These are phyloP conservation scores for Quercus agrifolia DNA, from an alignment of 306 rosid genomes.

Conservation along the genomic window DNA sequence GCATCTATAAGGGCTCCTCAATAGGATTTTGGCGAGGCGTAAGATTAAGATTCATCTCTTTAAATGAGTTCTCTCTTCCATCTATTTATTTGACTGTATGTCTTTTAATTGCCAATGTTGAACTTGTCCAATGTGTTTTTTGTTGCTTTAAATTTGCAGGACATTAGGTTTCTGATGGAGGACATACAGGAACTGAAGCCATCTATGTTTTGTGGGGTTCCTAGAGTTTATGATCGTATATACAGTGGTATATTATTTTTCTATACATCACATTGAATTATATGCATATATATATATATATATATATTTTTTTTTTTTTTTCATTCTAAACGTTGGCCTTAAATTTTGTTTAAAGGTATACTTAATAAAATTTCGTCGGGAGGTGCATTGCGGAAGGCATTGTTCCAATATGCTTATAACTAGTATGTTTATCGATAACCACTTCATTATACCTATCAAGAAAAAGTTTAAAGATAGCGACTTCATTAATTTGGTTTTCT, in stretches of 20 bases:
- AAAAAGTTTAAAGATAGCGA: constrained; percentile 10
- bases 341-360: constrained; percentile 46
- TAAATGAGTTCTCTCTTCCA: background rate
- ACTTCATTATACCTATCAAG: background rate
- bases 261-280: background rate
- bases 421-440: constrained; percentile 45
- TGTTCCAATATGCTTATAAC: constrained; percentile 77
- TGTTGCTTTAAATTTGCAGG: constrained; percentile 46
- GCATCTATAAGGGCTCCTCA: constrained; percentile 74
- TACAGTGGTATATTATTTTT: constrained; percentile 40
- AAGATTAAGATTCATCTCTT: constrained; percentile 27
- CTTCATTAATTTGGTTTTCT: constrained; percentile 6
- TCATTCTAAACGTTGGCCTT: constrained; percentile 11
- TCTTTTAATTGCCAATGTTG: background rate
- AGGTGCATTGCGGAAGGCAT: constrained; percentile 50
- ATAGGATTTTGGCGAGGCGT: constrained; percentile 92
- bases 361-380: constrained; percentile 60
- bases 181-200: constrained; percentile 80
- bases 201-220: constrained; percentile 81
- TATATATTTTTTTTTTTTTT: background rate
- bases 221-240: constrained; percentile 83
- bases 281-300: background rate
- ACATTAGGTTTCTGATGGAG: constrained; percentile 75
- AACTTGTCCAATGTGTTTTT: background rate
- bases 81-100: background rate